These are phyloP conservation scores for Rheum nobile DNA, from an alignment of 148 eudicot species.

Conservation along the genomic window DNA sequence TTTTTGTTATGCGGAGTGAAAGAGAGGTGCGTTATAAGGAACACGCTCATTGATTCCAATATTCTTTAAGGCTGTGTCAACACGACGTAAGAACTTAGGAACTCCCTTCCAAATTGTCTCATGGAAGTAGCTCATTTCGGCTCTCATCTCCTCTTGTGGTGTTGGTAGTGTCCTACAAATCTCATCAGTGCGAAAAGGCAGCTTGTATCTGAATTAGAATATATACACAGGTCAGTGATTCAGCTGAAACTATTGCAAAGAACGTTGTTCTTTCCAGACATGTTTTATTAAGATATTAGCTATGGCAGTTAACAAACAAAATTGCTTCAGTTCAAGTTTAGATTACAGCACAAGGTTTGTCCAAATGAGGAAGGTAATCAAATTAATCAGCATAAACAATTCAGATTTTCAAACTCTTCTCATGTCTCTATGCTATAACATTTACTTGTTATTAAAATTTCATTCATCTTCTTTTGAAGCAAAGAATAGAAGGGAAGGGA, in stretches of 20 bases:
- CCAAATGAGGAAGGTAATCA: not conserved
- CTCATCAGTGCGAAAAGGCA: conserved; percentile 15
- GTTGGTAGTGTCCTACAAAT: conserved; percentile 15
- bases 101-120: conserved; percentile 16
- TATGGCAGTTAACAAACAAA: no score
- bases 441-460: not conserved
- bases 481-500: not conserved
- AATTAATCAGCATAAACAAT: no score
- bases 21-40: conserved; percentile 12
- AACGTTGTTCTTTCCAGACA: no score
- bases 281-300: no score
- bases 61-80: conserved; percentile 14
- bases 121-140: no score
- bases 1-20: no score
- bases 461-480: not conserved
- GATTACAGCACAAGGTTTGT: not conserved
- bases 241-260: not conserved
- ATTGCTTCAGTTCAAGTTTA: not conserved
- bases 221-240: not conserved
- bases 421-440: not conserved
- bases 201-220: conserved; percentile 10
- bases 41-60: conserved; percentile 16
- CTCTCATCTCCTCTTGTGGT: conserved; percentile 16
- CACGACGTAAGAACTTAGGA: conserved; percentile 13
- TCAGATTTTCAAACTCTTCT: not conserved